Percentiles rank a stretch among this genome's conserved stretches.
These are phyloP conservation scores for Penicillium salamii DNA, from an alignment of 495 filamentous ascomycete species.

Conservation along the genomic window DNA sequence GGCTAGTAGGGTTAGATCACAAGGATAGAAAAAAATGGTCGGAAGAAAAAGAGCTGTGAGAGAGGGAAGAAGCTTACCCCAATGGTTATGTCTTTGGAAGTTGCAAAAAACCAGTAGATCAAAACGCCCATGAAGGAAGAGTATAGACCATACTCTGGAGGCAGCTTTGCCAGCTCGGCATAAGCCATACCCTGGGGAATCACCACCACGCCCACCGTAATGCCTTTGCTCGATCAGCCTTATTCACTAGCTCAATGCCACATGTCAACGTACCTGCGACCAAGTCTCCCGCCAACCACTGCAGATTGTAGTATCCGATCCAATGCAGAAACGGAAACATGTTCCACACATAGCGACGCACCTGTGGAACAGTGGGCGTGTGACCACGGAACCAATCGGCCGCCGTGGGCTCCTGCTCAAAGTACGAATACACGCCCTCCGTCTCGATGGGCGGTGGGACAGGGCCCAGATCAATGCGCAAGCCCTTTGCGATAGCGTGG, in stretches of 20 bases:
- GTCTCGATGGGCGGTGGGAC: background rate
- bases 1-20: conserved; percentile 51
- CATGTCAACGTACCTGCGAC: conserved; percentile 58
- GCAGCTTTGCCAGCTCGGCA: conserved; percentile 73
- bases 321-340: conserved; percentile 83
- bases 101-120: conserved; percentile 96
- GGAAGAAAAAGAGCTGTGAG: no score
- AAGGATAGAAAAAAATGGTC: no score
- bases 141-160: conserved; percentile 80
- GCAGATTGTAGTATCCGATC: conserved; percentile 78
- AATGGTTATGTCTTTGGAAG: conserved; percentile 96
- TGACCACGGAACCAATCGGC: conserved; percentile 64
- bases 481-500: conserved; percentile 4
- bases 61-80: conserved; percentile 57
- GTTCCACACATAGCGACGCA: conserved; percentile 56
- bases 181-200: conserved; percentile 98
- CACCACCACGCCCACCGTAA: conserved; percentile 91
- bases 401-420: conserved; percentile 70
- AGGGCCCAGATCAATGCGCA: background rate
- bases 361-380: conserved; percentile 50
- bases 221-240: no score
- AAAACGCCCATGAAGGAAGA: conserved; percentile 95
- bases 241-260: no score
- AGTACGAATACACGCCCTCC: background rate
- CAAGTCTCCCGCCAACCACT: conserved; percentile 84